phyloP scores from a whole-genome alignment of 108 stramenopile species.

The Skeletonema potamos region DNA sequence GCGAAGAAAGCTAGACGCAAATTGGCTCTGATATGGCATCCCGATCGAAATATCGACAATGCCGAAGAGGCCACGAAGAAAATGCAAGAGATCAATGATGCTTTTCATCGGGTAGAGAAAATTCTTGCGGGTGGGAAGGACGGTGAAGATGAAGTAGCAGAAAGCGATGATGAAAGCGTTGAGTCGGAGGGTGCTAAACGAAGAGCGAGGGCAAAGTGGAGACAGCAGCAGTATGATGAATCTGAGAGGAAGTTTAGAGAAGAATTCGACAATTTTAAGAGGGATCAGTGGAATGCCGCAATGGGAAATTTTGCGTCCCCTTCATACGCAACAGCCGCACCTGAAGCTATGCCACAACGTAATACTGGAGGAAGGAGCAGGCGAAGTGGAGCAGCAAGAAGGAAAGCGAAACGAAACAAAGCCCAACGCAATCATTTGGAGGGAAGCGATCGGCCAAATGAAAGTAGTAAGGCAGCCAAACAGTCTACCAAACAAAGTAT shows the following conservation, averaged over 20 bases:
- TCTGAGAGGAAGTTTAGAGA: background rate
- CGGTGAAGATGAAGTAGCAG: background rate
- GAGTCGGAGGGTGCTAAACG: too few species aligned
- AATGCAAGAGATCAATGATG: constrained; percentile 22
- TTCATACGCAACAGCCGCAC: background rate
- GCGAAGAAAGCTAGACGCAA: background rate
- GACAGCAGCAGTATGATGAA: background rate
- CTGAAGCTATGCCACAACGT: too few species aligned
- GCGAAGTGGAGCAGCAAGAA: background rate
- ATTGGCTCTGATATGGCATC: background rate
- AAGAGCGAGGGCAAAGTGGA: background rate
- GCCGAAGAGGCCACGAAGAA: background rate
- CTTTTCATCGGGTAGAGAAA: background rate
- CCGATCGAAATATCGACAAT: background rate
- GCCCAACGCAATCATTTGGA: too few species aligned
- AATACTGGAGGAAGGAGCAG: too few species aligned
- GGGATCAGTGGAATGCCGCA: background rate
- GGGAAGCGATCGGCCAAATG: background rate
- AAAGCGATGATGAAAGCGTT: background rate
- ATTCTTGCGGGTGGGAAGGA: background rate
- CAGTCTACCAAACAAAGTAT: background rate
- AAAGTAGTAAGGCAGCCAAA: background rate
- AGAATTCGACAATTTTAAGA: constrained; percentile 10
- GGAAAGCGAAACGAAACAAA: background rate
- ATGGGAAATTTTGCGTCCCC: background rate